Evolutionary conservation across 2,329 filamentous ascomycete genomes (phyloP).

Genomic region (Clarireedia monteithiana): DNA sequence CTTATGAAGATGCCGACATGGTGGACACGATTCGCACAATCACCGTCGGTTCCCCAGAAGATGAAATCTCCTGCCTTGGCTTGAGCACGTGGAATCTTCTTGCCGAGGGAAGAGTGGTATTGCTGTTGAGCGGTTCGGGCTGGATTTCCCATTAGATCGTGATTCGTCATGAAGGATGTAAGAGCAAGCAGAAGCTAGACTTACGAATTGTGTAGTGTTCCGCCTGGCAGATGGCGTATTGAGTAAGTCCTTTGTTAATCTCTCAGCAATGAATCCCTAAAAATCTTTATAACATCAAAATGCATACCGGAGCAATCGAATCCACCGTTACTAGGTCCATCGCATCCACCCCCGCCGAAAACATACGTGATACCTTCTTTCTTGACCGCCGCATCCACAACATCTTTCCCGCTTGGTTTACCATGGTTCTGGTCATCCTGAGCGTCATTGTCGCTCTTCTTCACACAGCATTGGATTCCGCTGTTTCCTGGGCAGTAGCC

Average conservation of each 20-base stretch:
- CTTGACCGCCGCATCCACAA: neutral
- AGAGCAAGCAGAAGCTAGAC: neutral
- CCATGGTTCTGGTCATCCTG: neutral
- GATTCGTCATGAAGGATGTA: neutral
- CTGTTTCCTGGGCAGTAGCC: neutral
- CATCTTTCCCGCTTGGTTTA: neutral
- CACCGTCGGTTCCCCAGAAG: neutral
- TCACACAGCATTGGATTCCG: neutral
- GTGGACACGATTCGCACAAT: neutral
- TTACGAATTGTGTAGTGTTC: neutral
- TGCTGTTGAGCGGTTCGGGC: neutral
- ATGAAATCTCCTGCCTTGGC: neutral
- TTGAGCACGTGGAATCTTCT: neutral
- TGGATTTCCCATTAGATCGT: neutral
- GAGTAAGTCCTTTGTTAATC: neutral
- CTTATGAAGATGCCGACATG: neutral
- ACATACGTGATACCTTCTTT: neutral
- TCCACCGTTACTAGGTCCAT: neutral
- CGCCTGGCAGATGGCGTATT: neutral
- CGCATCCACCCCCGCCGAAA: neutral
- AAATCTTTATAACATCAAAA: neutral
- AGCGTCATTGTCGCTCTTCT: neutral
- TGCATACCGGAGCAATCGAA: neutral
- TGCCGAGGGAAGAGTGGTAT: neutral
- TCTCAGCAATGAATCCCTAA: neutral